These are phyloP conservation scores for Stramenopiles sp. DNA, from an alignment of 352 stramenopile species.

Conservation along the genomic window DNA sequence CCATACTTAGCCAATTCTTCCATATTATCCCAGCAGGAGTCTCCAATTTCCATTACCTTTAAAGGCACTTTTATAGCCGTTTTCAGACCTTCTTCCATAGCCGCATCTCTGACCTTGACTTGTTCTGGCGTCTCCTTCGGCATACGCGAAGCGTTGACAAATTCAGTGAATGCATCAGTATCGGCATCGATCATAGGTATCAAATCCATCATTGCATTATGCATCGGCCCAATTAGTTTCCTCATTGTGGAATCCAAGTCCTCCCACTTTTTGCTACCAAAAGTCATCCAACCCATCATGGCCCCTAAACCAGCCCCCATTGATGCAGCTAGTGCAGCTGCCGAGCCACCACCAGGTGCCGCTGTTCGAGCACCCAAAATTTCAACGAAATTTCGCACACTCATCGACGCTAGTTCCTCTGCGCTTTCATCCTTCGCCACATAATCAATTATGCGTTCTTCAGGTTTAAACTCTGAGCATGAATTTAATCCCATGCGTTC, in stretches of 20 bases:
- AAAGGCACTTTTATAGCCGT: slow-evolving; percentile 21
- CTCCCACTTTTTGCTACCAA: slow-evolving; percentile 22
- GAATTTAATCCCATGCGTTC: slow-evolving; percentile 20
- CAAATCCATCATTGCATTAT: slow-evolving; percentile 20
- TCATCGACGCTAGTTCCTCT: slow-evolving; percentile 17
- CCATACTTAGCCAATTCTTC: slow-evolving; percentile 24
- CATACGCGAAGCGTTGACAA: slow-evolving; percentile 23
- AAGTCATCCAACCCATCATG: slow-evolving; percentile 28
- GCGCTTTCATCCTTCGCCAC: slow-evolving; percentile 2
- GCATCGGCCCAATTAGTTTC: slow-evolving; percentile 22
- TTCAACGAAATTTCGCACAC: neutral
- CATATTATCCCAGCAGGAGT: slow-evolving; percentile 21
- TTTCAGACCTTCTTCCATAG: slow-evolving; percentile 25
- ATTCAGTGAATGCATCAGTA: slow-evolving; percentile 26
- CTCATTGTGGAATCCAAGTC: slow-evolving; percentile 21
- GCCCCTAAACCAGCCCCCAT: slow-evolving; percentile 14
- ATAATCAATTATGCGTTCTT: neutral
- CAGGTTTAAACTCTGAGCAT: neutral
- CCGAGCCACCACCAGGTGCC: slow-evolving; percentile 3
- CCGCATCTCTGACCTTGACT: slow-evolving; percentile 17
- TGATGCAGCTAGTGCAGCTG: neutral
- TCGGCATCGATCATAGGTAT: slow-evolving; percentile 25
- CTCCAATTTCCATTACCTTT: slow-evolving; percentile 22
- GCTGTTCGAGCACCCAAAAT: slow-evolving; percentile 15
- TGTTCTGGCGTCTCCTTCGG: slow-evolving; percentile 22